Base-by-base conservation (phyloP, 2,329 filamentous ascomycete genomes). In the Blastomyces parvus region DNA sequence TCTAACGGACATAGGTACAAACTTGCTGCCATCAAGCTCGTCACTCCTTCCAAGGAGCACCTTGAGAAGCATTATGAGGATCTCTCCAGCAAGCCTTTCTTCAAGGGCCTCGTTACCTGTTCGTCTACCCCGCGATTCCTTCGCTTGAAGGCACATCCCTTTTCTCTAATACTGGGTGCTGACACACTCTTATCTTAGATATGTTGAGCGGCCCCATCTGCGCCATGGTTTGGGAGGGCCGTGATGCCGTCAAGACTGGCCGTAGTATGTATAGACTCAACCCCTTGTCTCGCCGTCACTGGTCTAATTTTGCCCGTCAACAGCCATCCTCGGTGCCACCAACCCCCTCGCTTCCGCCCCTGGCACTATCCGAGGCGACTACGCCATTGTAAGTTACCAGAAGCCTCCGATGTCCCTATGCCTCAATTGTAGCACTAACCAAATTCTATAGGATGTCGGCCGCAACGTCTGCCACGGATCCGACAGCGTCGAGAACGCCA, bases 401-500 rank as follows among this genome's bases (percentile, higher is more conserved):
- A 17, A 48, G n/a, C 25, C 56, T 7, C 50, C 52, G 1, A 36
- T 19, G 25, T 42, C 22, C 22, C 44, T 22, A 22, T 44, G 19
- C 36, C 11, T 33, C 19, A 19, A 22, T 30, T 55, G 5, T 14
- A 46, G 44, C 62, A 66, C 69, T 40, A 69, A 66, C 63, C 59
- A 65, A 9, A 63, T 60, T 36, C 6, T 59, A 82, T 63, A 82
- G 81, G 87, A 91, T 74, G 88, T 91, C 77, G 94, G 94, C 82
- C 91, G 93, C 80, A 99, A 99, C 85, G 91, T 97, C 83, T 97
- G 93, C 90, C 94, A 99, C 88, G 94, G 94, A 79, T 97, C 91
- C 81, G 94, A 99, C 86, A 87, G 85, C 78, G 93, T 99, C 81
- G 94, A 99, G 87, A 96, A 86, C 84, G 94, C 94, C 82, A 86